Evolutionary conservation across 78 protist genomes (phyloP).

Genomic region (Dictyostelium brefeldianum): DNA sequence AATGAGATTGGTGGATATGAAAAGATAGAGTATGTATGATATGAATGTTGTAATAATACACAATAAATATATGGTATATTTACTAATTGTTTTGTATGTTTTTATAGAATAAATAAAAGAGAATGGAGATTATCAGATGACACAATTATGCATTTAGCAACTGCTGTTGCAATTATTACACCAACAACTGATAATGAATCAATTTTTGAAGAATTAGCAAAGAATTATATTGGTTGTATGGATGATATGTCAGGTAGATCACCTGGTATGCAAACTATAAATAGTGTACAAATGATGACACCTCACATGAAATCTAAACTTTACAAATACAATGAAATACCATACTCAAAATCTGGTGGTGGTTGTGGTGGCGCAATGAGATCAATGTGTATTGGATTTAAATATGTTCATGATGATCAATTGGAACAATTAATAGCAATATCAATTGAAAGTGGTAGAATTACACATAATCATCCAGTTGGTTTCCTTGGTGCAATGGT

Average conservation of each 20-base stretch:
- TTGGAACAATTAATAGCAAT: constrained; percentile 34
- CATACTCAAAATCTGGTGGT: constrained; percentile 57
- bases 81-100: not conserved
- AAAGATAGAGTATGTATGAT: constrained; percentile 13
- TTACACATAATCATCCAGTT: constrained; percentile 81
- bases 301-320: constrained; percentile 1
- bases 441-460: constrained; percentile 87
- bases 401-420: constrained; percentile 35
- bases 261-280: constrained; percentile 63
- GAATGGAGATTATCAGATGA: constrained; percentile 89
- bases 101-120: constrained; percentile 32
- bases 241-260: constrained; percentile 85
- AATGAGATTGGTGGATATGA: constrained; percentile 10
- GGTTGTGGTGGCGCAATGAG: constrained; percentile 94
- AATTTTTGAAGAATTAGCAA: constrained; percentile 68
- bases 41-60: no score
- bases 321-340: constrained; percentile 66
- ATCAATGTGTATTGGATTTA: constrained; percentile 88
- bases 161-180: constrained; percentile 63
- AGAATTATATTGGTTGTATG: constrained; percentile 71
- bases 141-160: constrained; percentile 89
- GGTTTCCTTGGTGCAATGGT: constrained; percentile 85
- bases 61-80: not conserved
- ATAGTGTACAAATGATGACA: constrained; percentile 24
- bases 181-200: constrained; percentile 23